phyloP scores from a whole-genome alignment of 139 green algal genomes.

The Chara braunii region DNA sequence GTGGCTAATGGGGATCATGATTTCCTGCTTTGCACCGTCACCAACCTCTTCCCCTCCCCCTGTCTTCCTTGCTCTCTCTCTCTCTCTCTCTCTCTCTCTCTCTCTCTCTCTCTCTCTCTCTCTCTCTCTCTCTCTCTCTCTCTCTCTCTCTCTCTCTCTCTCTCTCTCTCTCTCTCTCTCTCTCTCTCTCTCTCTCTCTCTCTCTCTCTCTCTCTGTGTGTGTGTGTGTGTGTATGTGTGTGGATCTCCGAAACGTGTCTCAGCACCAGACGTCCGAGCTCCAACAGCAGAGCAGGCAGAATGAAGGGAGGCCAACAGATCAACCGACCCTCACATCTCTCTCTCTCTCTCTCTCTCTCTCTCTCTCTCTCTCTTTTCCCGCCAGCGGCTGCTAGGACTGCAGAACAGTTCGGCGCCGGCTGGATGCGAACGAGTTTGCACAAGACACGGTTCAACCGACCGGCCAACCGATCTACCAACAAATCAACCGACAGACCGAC shows the following conservation, averaged over 20 bases:
- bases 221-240: too few relatives aligned
- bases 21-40: not conserved
- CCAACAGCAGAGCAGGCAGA: not conserved
- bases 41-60: not conserved
- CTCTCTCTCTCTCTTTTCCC: not conserved
- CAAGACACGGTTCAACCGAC: too few relatives aligned
- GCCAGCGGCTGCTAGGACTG: too few relatives aligned
- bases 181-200: not conserved
- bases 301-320: not conserved
- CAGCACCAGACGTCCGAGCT: too few relatives aligned
- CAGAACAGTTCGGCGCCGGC: too few relatives aligned
- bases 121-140: not conserved
- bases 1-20: slow-evolving; percentile 37
- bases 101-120: not conserved
- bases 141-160: not conserved
- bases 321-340: not conserved
- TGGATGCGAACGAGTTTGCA: too few relatives aligned
- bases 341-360: slow-evolving; percentile 4
- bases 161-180: not conserved
- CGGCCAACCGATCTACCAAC: too few relatives aligned
- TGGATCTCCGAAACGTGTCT: too few relatives aligned
- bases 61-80: not conserved
- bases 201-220: too few relatives aligned
- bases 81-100: not conserved
- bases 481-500: too few relatives aligned